A percentile compares a stretch with the other conserved stretches of the same genome.
These are phyloP conservation scores for Trypanosoma mega DNA, from an alignment of 208 protist species.

Conservation along the genomic window DNA sequence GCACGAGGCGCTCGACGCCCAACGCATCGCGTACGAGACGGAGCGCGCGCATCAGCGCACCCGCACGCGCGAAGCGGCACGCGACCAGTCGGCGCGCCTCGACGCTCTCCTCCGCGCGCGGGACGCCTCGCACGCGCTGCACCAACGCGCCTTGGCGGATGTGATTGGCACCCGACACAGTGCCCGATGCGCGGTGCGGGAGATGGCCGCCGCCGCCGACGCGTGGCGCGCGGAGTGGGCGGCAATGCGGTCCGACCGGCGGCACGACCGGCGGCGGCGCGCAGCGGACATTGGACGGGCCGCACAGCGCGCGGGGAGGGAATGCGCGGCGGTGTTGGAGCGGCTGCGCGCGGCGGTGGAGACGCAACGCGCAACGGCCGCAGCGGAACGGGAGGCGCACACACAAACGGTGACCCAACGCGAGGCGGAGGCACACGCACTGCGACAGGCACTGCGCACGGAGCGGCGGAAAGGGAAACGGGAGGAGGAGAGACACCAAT, in stretches of 20 bases:
- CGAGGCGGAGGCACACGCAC: slow-evolving; percentile 16
- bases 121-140: slow-evolving; percentile 43
- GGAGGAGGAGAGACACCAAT: slow-evolving; percentile 46
- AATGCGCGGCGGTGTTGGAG: slow-evolving; percentile 18
- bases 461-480: slow-evolving; percentile 28
- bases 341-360: slow-evolving; percentile 4
- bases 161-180: slow-evolving; percentile 56
- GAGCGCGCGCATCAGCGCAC: slow-evolving; percentile 34
- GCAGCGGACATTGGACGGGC: slow-evolving; percentile 17
- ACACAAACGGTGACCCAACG: slow-evolving; percentile 2
- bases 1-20: slow-evolving; percentile 59
- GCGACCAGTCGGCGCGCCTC: slow-evolving; percentile 30
- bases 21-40: slow-evolving; percentile 56
- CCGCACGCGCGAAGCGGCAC: slow-evolving; percentile 27
- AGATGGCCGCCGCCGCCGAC: slow-evolving; percentile 37
- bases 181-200: slow-evolving; percentile 39
- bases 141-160: slow-evolving; percentile 52
- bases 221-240: slow-evolving; percentile 35
- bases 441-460: slow-evolving; percentile 27
- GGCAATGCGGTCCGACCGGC: slow-evolving; percentile 4
- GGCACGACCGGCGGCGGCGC: slow-evolving; percentile 30
- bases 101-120: slow-evolving; percentile 46
- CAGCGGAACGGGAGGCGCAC: slow-evolving; percentile 2
- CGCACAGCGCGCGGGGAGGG: slow-evolving; percentile 4
- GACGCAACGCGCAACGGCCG: not conserved